Base-by-base conservation (phyloP, 352 stramenopile species). In the Pythium guiyangense region DNA sequence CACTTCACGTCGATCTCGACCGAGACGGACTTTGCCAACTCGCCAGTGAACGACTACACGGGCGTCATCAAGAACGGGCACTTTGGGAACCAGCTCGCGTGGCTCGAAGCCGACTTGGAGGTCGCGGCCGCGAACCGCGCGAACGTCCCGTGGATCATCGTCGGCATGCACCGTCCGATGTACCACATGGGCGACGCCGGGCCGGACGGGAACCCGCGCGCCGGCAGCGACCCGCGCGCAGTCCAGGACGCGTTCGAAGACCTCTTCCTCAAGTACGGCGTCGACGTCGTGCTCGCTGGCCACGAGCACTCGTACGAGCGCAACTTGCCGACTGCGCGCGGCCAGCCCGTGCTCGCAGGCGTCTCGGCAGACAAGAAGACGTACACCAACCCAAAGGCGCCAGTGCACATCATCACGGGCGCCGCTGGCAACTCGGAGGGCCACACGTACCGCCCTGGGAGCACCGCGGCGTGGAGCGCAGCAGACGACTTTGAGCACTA, bases 241-340 rank as follows among this genome's bases (percentile, higher is more conserved):
- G 57, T 96, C 46, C 79, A 93, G 40, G 49, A 49, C 14, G 79
- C 84, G 1, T 91, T 97, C 43, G 89, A 97, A 56, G 70, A 69
- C 20, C 69, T 96, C 10, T 79, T 97, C 27, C 64, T 93, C 51
- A 87, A 90, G 64, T 93, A 92, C 78, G 69, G 78, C 22, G 88
- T 97, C 10, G 86, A 96, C 47, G 61, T 96, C 2, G 88, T 95
- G 29, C 53, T 97, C 27, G 69, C 78, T 1, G 89, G 89, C 12
- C 90, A 97, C 64, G 65, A 91, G 26, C 90, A 97, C 63, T 82
- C 74, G 43, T 97, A 94, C 61, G 81, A 96, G 59, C 74, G 87
- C 5, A 69, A 89, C 6, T 65, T 86, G 5, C 86, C 85, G 3
- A 73, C 90, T 39, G 65, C 62, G 1, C 66, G 78, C 17, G 70